Evolutionary conservation across 1,284 basidiomycete genomes (phyloP).

Genomic region (Naganishia sp.): DNA sequence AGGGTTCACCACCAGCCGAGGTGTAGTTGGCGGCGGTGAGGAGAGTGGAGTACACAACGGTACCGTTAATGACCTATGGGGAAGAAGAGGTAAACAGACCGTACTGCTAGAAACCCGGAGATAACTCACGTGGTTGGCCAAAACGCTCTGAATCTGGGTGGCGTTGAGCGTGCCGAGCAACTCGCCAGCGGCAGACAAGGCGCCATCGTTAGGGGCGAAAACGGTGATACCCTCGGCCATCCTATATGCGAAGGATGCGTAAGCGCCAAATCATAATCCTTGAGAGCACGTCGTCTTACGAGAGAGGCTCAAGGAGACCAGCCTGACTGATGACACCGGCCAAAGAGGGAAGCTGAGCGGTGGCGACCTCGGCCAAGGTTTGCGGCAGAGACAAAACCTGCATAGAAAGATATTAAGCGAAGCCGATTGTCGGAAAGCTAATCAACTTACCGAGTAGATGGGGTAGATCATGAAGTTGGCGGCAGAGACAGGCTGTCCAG

Average conservation of each 20-base stretch:
- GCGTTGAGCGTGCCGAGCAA: conserved; percentile 56
- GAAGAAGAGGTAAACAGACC: conserved; percentile 16
- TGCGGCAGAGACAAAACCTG: conserved; percentile 61
- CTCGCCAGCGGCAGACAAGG: conserved; percentile 55
- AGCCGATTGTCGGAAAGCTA: neutral
- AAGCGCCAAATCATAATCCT: neutral
- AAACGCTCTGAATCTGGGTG: conserved; percentile 57
- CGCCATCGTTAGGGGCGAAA: conserved; percentile 66
- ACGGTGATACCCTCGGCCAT: conserved; percentile 64
- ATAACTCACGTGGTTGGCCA: conserved; percentile 64
- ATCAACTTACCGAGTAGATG: conserved; percentile 51
- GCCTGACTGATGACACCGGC: conserved; percentile 49
- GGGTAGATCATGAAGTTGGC: conserved; percentile 49
- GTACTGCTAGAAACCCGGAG: conserved; percentile 36
- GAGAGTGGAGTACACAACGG: conserved; percentile 65
- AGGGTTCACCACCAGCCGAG: conserved; percentile 64
- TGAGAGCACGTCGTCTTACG: conserved; percentile 30
- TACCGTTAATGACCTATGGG: conserved; percentile 66
- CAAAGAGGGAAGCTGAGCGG: conserved; percentile 51
- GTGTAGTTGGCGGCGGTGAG: conserved; percentile 56
- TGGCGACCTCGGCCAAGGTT: conserved; percentile 57
- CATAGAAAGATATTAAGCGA: neutral
- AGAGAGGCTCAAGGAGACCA: conserved; percentile 56
- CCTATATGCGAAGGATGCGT: neutral
- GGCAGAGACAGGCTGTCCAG: conserved; percentile 39